A percentile compares a stretch with the other conserved stretches of the same genome.
phyloP scores from a whole-genome alignment of 2,329 filamentous ascomycete genomes.

The Pseudopithomyces chartarum region DNA sequence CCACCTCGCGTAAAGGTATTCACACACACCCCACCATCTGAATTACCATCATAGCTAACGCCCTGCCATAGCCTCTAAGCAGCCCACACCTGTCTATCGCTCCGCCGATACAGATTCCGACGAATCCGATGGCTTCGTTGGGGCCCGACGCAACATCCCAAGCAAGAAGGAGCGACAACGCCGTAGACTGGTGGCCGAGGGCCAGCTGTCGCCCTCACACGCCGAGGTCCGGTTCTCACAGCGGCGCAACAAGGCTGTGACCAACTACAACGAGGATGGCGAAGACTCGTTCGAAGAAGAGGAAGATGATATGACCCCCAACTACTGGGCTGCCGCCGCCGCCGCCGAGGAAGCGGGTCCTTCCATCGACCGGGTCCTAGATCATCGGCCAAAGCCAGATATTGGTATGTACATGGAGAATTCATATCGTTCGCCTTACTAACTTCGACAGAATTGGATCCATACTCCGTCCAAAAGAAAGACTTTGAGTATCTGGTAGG shows the following conservation, averaged over 20 bases:
- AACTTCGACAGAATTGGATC: conserved; percentile 40
- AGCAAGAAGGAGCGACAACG: conserved; percentile 78
- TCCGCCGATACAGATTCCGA: conserved; percentile 67
- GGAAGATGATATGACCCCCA: conserved; percentile 68
- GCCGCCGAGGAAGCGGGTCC: conserved; percentile 78
- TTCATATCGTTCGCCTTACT: conserved; percentile 13
- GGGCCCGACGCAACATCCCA: conserved; percentile 67
- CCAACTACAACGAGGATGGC: conserved; percentile 71
- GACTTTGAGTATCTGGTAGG: conserved; percentile 80
- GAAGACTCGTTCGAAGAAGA: conserved; percentile 61
- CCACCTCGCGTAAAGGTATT: conserved; percentile 68
- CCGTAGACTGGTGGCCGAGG: conserved; percentile 67
- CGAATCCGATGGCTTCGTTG: conserved; percentile 72
- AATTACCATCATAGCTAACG: conserved; percentile 47
- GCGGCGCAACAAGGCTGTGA: conserved; percentile 76
- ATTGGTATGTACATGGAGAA: conserved; percentile 36
- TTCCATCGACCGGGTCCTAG: conserved; percentile 88
- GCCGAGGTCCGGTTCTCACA: conserved; percentile 91
- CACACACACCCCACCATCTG: conserved; percentile 19
- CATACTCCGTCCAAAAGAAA: conserved; percentile 57
- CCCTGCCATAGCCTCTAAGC: conserved; percentile 58
- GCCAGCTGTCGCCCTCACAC: conserved; percentile 65
- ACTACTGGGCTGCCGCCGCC: conserved; percentile 70
- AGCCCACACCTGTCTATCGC: conserved; percentile 54
- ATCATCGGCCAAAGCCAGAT: conserved; percentile 78